Conservation (phyloP, 495 filamentous ascomycete genomes). For the Hamigera avellanea region DNA sequence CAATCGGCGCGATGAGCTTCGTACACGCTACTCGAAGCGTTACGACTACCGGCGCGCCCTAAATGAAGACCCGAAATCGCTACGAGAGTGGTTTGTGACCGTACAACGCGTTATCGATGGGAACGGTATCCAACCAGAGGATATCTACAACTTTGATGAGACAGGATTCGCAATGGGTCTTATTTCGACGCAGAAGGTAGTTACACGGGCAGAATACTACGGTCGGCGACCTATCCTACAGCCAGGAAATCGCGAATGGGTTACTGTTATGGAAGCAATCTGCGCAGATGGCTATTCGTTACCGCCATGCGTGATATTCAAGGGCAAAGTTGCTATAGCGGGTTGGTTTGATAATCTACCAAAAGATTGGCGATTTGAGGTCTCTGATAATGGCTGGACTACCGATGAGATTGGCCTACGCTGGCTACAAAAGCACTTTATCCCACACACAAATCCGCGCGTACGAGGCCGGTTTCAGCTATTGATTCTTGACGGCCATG, state of each 20-base stretch:
- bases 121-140: background rate
- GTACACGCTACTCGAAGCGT: background rate
- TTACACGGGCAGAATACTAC: background rate
- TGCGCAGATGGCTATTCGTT: background rate
- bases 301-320: background rate
- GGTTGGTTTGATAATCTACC: background rate
- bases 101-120: background rate
- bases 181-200: background rate
- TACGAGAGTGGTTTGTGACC: background rate
- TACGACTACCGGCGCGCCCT: too few species aligned
- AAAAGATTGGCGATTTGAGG: background rate
- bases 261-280: background rate
- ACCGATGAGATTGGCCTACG: background rate
- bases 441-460: background rate
- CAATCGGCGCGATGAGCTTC: background rate
- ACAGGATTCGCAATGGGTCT: background rate
- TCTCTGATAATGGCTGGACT: background rate
- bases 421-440: background rate
- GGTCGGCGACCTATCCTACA: background rate
- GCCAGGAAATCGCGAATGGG: background rate
- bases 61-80: background rate
- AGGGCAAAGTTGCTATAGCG: background rate
- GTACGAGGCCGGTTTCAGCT: constrained; percentile 3
- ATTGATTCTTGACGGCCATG: constrained; percentile 11
- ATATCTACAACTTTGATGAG: constrained; percentile 1